Conservation (phyloP, 83 land plant genomes). For the Isoetes engelmannii region DNA sequence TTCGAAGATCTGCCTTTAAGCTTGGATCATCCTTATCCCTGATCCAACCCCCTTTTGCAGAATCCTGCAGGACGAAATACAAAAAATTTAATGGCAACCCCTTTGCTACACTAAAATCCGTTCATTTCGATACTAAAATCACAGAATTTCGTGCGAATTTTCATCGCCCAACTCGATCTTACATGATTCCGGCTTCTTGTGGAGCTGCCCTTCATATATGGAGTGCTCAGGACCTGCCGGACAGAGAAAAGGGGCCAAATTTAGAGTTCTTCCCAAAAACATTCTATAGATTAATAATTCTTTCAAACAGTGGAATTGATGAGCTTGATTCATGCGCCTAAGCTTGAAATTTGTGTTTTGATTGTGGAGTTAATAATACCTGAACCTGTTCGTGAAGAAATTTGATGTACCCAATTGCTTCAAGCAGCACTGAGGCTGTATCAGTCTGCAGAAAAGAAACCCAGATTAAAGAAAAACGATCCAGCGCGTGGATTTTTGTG, state of each 20-base stretch:
- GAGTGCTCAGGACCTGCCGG: conserved; percentile 54
- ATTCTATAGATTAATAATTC: background rate
- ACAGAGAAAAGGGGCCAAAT: background rate
- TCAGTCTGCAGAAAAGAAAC: conserved; percentile 51
- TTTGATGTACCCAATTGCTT: conserved; percentile 60
- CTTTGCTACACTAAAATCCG: too few species aligned
- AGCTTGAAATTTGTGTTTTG: too few species aligned
- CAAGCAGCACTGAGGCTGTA: conserved; percentile 64
- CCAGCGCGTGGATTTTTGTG: background rate
- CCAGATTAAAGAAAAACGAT: background rate
- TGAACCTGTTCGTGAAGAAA: conserved; percentile 67
- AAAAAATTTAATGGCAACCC: background rate
- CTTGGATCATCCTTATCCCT: conserved; percentile 23
- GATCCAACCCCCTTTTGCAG: conserved; percentile 24
- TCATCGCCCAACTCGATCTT: too few species aligned
- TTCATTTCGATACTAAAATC: background rate
- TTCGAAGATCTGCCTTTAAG: conserved; percentile 46
- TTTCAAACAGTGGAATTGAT: too few species aligned
- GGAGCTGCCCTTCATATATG: conserved; percentile 39
- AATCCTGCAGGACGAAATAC: background rate
- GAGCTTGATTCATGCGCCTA: too few species aligned
- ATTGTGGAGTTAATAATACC: conserved; percentile 18
- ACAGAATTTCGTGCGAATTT: background rate
- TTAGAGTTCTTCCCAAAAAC: conserved; percentile 23
- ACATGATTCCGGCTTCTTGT: conserved; percentile 11